Evolutionary conservation across 441 rosid species (phyloP), one percentile per base, ranked within the genome.

Genomic region (Pelargonium myrrhifolium): DNA sequence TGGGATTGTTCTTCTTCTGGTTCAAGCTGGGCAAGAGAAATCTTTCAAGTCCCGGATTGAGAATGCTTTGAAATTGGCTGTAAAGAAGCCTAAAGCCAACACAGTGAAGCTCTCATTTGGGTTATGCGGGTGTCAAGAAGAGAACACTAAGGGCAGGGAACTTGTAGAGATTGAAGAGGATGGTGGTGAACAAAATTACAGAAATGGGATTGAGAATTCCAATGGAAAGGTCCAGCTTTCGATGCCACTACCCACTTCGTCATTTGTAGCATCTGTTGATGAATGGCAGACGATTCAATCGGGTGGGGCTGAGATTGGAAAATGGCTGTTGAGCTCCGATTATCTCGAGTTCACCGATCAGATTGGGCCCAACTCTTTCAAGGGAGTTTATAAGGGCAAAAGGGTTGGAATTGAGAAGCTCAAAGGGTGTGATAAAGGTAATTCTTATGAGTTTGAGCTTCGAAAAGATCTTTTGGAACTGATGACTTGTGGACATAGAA

Each of bases 101-200:
- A 49, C 86, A 0, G 96, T 89, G 73, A 93, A 90, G 89, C 87
- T 93, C 43, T 87, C 98, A 11, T 93, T 93, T 64, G 92, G 98
- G 66, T 88, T 93, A 58, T 93, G 98, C 64, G 98, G 97, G 22
- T 93, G 98, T 76, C 98, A 93, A 78, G 98, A 93, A 73, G 94
- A 85, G 83, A 87, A 77, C 64, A 65, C 83, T 1, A 79, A 73
- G 76, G 85, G 85, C 7, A 82, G 86, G 69, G 91, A 84, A 55
- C 71, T 81, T 61, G 86, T 84, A 31, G 93, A 86, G 70, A 81
- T 84, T 40, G 97, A 87, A 76, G 96, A 88, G 71, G 97, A 87
- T 49, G 64, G 80, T 15, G 69, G 67, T 58, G 92, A 84, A 62
- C 92, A 68, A 42, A 83, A 59, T 75, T 79, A 67, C 74, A 79